phyloP scores from a whole-genome alignment of 768 basidiomycete genomes.

The Floccularia luteovirens region DNA sequence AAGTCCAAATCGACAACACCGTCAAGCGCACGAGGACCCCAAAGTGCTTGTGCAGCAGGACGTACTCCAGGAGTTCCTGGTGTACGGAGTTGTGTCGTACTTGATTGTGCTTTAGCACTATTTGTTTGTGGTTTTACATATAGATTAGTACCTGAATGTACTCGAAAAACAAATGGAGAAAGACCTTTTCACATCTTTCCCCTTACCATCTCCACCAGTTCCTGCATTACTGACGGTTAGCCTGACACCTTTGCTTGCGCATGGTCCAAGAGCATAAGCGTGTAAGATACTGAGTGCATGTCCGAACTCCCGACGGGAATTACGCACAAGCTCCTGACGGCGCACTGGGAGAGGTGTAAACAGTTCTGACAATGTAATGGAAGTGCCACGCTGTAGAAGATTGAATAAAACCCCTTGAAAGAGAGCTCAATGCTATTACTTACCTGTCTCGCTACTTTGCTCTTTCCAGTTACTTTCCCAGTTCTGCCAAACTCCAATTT shows the following conservation, averaged over 20 bases:
- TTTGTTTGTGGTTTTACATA: constrained; percentile 45
- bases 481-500: constrained; percentile 63
- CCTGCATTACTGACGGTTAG: constrained; percentile 64
- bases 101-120: too few relatives aligned
- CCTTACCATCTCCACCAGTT: constrained; percentile 56
- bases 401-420: not conserved
- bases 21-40: constrained; percentile 78
- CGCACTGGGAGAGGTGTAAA: constrained; percentile 86
- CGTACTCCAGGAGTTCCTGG: constrained; percentile 56
- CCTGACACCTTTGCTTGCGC: constrained; percentile 67
- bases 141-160: not conserved
- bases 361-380: constrained; percentile 59
- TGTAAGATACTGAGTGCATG: constrained; percentile 79
- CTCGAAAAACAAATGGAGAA: not conserved
- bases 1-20: constrained; percentile 70
- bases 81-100: constrained; percentile 70
- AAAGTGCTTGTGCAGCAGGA: constrained; percentile 65
- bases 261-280: constrained; percentile 87
- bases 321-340: constrained; percentile 84
- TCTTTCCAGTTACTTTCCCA: constrained; percentile 51
- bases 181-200: not conserved
- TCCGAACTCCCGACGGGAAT: constrained; percentile 81
- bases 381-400: constrained; percentile 74
- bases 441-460: constrained; percentile 75
- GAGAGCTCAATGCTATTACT: constrained; percentile 7